Evolutionary conservation across 805 yeast genomes (phyloP), one percentile per base, ranked within the genome.

Genomic region (Huiozyma sinensis): DNA sequence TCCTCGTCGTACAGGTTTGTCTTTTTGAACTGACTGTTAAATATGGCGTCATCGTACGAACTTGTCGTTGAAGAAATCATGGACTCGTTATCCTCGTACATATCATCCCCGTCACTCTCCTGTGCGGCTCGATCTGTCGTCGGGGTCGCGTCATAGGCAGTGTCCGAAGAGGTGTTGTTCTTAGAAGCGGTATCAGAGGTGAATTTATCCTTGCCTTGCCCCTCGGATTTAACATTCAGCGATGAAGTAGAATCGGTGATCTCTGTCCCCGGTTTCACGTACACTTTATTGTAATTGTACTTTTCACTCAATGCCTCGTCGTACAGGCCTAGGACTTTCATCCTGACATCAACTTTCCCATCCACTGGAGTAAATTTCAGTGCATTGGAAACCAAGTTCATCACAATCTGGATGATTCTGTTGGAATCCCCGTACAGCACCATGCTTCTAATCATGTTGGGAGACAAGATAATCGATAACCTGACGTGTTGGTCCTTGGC

Each of bases 281-380:
- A 71, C 5, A 79, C 86, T 34, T 69, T 61, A 28, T 65, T 63
- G 52, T 60, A 76, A 37, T 73, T 60, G 10, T 52, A 57, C 0
- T 48, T 53, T 40, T 62, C 61, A 28, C 85, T 76, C 46, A 63
- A 60, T 27, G 58, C 66, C 53, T 68, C 72, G 54, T 83, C 92
- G 56, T 81, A 84, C 55, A 79, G 84, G 35, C 92, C 92, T 13
- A 81, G 44, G n/a, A 81, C 60, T 48, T 69, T 73, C 50, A 83
- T 74, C 1, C 70, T 59, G 7, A 86, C 85, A 29, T 72, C 71
- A 9, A 89, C 94, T 11, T 75, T 72, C 2, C 97, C 97, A 47
- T 86, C 85, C 12, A 79, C 83, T 0, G 95, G 95, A 0, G 97
- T 89, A 55, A 92, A 92, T 60, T 92, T 92, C 54, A 92, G 68